These are phyloP conservation scores for Quercus berberidifolia DNA, from an alignment of 306 rosid genomes.

Conservation along the genomic window DNA sequence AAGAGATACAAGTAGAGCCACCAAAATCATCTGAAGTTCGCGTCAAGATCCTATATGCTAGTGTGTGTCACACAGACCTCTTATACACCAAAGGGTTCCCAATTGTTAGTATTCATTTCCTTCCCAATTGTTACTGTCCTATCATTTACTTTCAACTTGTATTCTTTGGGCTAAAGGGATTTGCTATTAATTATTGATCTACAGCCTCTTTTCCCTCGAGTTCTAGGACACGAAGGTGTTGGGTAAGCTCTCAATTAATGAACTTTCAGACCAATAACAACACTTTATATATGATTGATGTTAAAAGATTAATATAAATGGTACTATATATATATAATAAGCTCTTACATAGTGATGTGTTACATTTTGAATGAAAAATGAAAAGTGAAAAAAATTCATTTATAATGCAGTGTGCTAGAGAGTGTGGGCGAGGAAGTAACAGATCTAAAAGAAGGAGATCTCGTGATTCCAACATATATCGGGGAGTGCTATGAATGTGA, in stretches of 20 bases:
- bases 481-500: slow-evolving; percentile 33
- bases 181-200: background rate
- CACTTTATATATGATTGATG: too few relatives aligned
- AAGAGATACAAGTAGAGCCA: slow-evolving; percentile 56
- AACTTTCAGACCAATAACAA: too few relatives aligned
- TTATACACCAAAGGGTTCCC: slow-evolving; percentile 27
- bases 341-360: too few relatives aligned
- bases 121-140: background rate
- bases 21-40: slow-evolving; percentile 48
- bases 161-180: background rate
- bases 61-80: slow-evolving; percentile 57
- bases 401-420: slow-evolving; percentile 21
- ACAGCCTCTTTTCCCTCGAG: slow-evolving; percentile 45
- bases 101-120: slow-evolving; percentile 11
- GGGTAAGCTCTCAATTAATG: slow-evolving; percentile 30
- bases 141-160: background rate
- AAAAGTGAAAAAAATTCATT: too few relatives aligned
- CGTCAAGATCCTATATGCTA: slow-evolving; percentile 53
- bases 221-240: slow-evolving; percentile 60
- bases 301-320: too few relatives aligned
- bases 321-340: too few relatives aligned
- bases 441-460: slow-evolving; percentile 20
- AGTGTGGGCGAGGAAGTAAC: slow-evolving; percentile 29
- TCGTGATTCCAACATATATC: slow-evolving; percentile 28
- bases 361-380: too few relatives aligned